Base-by-base conservation (phyloP, 2,329 filamentous ascomycete genomes). In the Aspergillus sp. region DNA sequence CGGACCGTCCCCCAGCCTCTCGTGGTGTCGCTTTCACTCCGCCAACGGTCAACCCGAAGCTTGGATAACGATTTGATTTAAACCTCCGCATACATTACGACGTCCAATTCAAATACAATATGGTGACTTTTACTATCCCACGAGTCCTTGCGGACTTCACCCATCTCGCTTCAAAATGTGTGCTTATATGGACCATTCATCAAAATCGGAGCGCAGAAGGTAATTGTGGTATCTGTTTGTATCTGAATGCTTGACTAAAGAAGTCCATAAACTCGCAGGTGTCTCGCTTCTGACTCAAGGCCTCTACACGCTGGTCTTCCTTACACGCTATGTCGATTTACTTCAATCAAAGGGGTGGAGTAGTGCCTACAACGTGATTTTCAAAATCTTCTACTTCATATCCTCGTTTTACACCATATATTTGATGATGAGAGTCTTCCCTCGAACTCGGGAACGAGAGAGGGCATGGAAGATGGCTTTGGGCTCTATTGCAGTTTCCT, bases 391-490 rank as follows among this genome's bases (percentile, higher is more conserved):
- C 79, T 98, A 97, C 79, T 90, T 96, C 63, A 72, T 86, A 3
- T 91, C 91, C 4, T 94, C 91, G 1, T 84, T 93, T 65, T 97
- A 97, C 77, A 95, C 93, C 70, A 86, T 97, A 64, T 89, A 85
- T 60, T 79, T 96, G 65, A 97, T 98, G 93, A 90, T 92, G 76
- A 90, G 89, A 79, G 82, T 93, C 23, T 97, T 88, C 76, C 90
- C 93, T 11, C 87, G 94, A 38, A 96, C 93, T n/a, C 83, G 93
- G 47, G 94, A 98, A 79, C 85, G 89, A 57, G 94, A 98, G 80
- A 87, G 92, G 70, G 91, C 93, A n/a, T 97, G 94, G 93, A 96
- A 93, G 79, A 82, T 97, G 66, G 92, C 91, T 47, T 87, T 87
- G 28, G 86, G 86, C 66, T 89, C 89, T 56, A 78, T 94, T 2